Base-by-base conservation (phyloP, 768 basidiomycete species). In the Macrolepiota dolichaula region DNA sequence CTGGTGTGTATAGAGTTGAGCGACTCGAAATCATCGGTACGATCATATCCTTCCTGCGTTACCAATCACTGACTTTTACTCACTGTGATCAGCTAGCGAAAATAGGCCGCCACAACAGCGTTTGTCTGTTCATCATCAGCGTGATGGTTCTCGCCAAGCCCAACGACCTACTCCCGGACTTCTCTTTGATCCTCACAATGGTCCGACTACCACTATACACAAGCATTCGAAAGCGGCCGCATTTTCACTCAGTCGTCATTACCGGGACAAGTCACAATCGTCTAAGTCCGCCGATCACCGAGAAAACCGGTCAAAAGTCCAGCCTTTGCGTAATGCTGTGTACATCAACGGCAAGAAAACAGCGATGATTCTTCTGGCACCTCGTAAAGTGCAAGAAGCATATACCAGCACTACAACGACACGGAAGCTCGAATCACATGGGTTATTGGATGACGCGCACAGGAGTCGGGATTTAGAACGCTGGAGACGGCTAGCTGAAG, bases 221-320 rank as follows among this genome's bases (percentile, higher is more conserved):
- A 91, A 90, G 65, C 92, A 94, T 69, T 91, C 92, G 0, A 85
- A 88, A 57, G 88, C 88, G 3, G 74, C 83, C 32, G 92, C 89
- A 0, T 92, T 92, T 72, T 92, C 91, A 0, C 83, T 94, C 51
- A 87, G 88, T 71, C 84, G 92, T 25, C 82, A 84, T 58, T 85
- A 88, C 56, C 71, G 73, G 19, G 57, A 62, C 44, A 69, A 54
- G 51, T 52, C 62, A 36, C 66, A 29, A n/a, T n/a, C 17, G 19
- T 55, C 19, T 60, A 67, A 40, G 57, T 58, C 58, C 35, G 59
- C 19, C 47, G 65, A 49, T 40, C 70, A 52, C 61, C 62, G 44
- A 59, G 61, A 44, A 64, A 67, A 51, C 65, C 69, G 61, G 64
- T 70, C 63, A 67, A 73, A 10, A 70, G 69, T 13, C 69, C 62